Conservation (phyloP, 257 asterid genomes). For the Capsicum chinense region DNA sequence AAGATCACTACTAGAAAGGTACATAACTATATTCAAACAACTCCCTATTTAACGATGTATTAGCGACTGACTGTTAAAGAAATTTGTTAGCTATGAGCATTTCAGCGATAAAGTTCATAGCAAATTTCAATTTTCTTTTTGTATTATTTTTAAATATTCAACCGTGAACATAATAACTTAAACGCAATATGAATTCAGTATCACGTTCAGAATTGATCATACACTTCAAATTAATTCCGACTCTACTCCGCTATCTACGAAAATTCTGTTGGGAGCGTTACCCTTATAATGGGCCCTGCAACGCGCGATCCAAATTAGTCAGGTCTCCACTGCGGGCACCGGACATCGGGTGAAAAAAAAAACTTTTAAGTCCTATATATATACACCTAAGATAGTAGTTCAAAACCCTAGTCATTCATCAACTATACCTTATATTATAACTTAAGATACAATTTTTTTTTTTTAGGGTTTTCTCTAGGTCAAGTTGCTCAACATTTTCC, state of each 20-base stretch:
- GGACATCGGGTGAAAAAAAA: too few species aligned
- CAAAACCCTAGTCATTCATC: background rate
- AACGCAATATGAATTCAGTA: background rate
- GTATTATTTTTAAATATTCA: background rate
- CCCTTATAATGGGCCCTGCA: too few species aligned
- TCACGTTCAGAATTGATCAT: background rate
- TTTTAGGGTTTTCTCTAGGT: background rate
- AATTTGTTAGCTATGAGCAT: background rate
- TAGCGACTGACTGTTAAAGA: background rate
- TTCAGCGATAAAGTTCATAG: background rate
- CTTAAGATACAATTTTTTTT: background rate
- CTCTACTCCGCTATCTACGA: background rate
- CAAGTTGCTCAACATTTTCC: background rate
- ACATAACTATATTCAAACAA: background rate
- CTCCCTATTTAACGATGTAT: background rate
- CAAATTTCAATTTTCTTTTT: background rate
- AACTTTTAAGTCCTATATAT: background rate
- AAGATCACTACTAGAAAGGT: background rate
- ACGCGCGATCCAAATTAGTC: too few species aligned
- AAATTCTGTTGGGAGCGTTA: too few species aligned
- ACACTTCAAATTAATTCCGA: background rate
- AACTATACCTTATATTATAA: background rate
- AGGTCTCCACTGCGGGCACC: too few species aligned
- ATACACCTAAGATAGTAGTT: background rate
- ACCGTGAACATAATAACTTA: too few species aligned